A percentile compares a stretch with the other conserved stretches of the same genome.
phyloP scores from a whole-genome alignment of 768 basidiomycete genomes.

The Gloeopeniophorella convolvens region DNA sequence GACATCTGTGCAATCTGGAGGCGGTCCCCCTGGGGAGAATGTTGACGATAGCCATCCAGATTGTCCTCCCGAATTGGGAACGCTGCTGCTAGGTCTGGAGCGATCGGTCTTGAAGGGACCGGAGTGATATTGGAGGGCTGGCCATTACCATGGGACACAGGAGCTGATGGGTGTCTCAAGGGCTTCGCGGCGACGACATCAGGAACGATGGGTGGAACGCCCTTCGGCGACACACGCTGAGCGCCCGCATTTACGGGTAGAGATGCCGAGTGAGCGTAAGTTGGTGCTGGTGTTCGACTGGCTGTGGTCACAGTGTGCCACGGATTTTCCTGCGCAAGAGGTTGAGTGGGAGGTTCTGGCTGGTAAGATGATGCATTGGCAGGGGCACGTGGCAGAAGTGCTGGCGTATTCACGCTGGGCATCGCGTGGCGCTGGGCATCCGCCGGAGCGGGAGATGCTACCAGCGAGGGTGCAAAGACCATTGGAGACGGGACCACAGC shows the following conservation, averaged over 20 bases:
- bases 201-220: neutral
- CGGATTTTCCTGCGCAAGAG: neutral
- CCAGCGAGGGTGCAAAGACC: conserved; percentile 1
- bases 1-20: neutral
- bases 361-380: too few relatives aligned
- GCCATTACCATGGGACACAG: neutral
- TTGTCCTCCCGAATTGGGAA: conserved; percentile 20
- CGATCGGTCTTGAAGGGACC: conserved; percentile 5
- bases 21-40: conserved; percentile 4
- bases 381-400: too few relatives aligned
- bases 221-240: conserved; percentile 6
- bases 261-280: conserved; percentile 3
- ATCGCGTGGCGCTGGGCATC: neutral
- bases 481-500: conserved; percentile 13
- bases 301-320: neutral
- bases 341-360: neutral
- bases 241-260: conserved; percentile 1
- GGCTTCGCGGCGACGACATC: conserved; percentile 2
- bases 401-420: neutral
- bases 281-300: neutral
- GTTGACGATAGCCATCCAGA: conserved; percentile 4
- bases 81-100: conserved; percentile 12
- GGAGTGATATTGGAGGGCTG: conserved; percentile 3
- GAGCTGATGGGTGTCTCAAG: conserved; percentile 3
- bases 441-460: neutral